phyloP scores from a whole-genome alignment of 1,139 yeast species.

The Candida buenavistaensis region DNA sequence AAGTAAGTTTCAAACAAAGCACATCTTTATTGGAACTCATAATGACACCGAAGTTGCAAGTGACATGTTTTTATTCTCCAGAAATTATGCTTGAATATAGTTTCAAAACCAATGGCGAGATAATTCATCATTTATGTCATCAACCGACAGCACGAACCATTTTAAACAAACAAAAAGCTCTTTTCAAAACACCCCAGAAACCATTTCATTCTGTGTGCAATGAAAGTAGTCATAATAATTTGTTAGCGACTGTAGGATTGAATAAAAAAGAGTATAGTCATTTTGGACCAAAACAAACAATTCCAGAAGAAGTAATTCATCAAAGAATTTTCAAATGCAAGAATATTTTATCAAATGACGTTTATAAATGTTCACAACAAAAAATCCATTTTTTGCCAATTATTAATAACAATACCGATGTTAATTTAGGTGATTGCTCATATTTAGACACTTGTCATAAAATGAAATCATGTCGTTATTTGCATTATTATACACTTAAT shows the following conservation, averaged over 20 bases:
- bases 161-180: conserved; percentile 44
- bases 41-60: conserved; percentile 18
- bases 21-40: conserved; percentile 17
- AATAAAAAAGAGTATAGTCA: conserved; percentile 20
- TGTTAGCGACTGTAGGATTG: conserved; percentile 29
- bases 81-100: conserved; percentile 2
- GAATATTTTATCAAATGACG: conserved; percentile 24
- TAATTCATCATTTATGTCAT: conserved; percentile 18
- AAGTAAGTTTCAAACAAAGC: conserved; percentile 2
- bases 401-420: conserved; percentile 56
- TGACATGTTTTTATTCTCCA: conserved; percentile 11
- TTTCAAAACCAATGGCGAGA: conserved; percentile 11
- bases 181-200: conserved; percentile 30
- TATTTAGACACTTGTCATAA: conserved; percentile 93
- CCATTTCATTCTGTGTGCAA: conserved; percentile 58
- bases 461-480: conserved; percentile 73
- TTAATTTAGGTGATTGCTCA: conserved; percentile 84
- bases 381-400: conserved; percentile 68
- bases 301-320: conserved; percentile 20
- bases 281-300: conserved; percentile 16
- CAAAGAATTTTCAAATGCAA: conserved; percentile 21
- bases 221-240: conserved; percentile 43
- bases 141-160: conserved; percentile 30
- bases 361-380: conserved; percentile 40
- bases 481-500: conserved; percentile 70